A percentile compares a stretch with the other conserved stretches of the same genome.
These are phyloP conservation scores for Tolypocladium tundrense DNA, from an alignment of 2,329 filamentous ascomycete genomes.

Conservation along the genomic window DNA sequence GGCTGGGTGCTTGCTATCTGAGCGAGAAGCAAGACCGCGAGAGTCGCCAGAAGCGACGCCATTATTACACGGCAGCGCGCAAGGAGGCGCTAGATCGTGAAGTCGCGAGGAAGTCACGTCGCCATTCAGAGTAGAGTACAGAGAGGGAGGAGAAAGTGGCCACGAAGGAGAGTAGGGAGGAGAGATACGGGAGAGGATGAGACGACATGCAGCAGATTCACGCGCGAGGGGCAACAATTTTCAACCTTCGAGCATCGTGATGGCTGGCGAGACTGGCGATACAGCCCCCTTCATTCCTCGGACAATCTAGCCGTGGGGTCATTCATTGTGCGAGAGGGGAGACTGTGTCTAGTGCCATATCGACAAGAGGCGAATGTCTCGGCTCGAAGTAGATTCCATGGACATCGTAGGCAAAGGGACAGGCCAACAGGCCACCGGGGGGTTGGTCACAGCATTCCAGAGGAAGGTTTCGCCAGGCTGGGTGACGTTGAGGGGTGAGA, in stretches of 20 bases:
- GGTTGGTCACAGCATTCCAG: slow-evolving; percentile 9
- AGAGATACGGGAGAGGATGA: slow-evolving; percentile 1
- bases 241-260: slow-evolving; percentile 13
- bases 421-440: neutral
- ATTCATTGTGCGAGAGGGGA: slow-evolving; percentile 13
- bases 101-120: slow-evolving; percentile 5
- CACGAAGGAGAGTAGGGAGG: slow-evolving; percentile 7
- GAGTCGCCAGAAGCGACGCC: slow-evolving; percentile 16
- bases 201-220: slow-evolving; percentile 4
- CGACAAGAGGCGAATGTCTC: slow-evolving; percentile 22
- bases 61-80: slow-evolving; percentile 15
- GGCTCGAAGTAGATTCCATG: slow-evolving; percentile 4
- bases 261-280: slow-evolving; percentile 19
- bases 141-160: slow-evolving; percentile 4
- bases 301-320: slow-evolving; percentile 11
- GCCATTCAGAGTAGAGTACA: slow-evolving; percentile 6
- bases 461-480: neutral
- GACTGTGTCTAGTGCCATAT: slow-evolving; percentile 13
- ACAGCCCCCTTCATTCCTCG: slow-evolving; percentile 28
- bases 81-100: slow-evolving; percentile 11
- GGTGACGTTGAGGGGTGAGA: slow-evolving; percentile 6
- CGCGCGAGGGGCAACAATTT: slow-evolving; percentile 8
- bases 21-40: slow-evolving; percentile 17
- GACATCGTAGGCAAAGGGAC: neutral
- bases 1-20: slow-evolving; percentile 27